These are phyloP conservation scores for Rosa multiflora DNA, from an alignment of 306 rosid species.

Conservation along the genomic window DNA sequence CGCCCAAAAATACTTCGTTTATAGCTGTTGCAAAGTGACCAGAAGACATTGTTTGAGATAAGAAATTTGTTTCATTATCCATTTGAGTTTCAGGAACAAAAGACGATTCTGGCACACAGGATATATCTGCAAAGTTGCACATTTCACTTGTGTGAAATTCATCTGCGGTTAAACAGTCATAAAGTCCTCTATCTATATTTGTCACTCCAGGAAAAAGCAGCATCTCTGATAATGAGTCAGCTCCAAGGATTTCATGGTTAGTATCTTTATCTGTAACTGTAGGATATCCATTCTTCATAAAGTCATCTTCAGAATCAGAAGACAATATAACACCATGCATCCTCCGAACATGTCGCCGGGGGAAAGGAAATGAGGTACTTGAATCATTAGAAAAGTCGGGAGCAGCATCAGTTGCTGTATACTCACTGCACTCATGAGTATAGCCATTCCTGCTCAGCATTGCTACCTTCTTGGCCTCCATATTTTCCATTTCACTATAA, in stretches of 20 bases:
- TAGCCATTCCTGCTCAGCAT: constrained; percentile 63
- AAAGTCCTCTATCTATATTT: constrained; percentile 30
- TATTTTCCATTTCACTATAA: constrained; percentile 25
- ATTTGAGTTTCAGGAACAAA: constrained; percentile 59
- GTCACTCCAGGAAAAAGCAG: constrained; percentile 35
- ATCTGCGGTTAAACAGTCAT: constrained; percentile 39
- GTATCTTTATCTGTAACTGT: constrained; percentile 26
- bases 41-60: constrained; percentile 39
- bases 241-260: constrained; percentile 35
- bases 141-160: constrained; percentile 37
- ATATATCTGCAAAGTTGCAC: constrained; percentile 43
- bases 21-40: constrained; percentile 32
- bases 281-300: constrained; percentile 27
- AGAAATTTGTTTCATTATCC: constrained; percentile 38
- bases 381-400: constrained; percentile 44
- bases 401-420: constrained; percentile 44
- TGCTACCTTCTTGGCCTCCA: constrained; percentile 53
- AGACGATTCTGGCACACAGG: constrained; percentile 61
- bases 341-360: constrained; percentile 37
- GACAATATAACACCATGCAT: constrained; percentile 50
- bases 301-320: constrained; percentile 63
- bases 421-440: constrained; percentile 40
- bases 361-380: constrained; percentile 39
- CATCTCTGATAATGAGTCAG: constrained; percentile 27
- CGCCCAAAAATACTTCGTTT: constrained; percentile 39